Evolutionary conservation across 768 basidiomycete species (phyloP), one percentile per base, ranked within the genome.

Genomic region (Lactarius hatsudake): DNA sequence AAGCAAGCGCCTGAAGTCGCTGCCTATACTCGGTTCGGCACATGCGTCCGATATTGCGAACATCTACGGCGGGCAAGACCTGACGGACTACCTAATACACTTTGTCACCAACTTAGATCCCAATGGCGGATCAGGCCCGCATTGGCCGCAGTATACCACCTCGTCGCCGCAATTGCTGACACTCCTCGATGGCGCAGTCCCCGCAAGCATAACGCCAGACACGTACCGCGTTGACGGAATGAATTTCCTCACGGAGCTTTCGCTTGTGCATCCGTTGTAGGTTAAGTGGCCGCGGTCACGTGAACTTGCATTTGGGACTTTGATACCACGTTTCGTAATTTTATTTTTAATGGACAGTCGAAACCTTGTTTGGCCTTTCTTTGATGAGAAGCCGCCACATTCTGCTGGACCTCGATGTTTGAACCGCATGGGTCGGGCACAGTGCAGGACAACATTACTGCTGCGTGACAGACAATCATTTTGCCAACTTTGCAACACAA

Each of bases 1-100:
- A 57, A 76, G 69, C 70, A 77, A 77, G 64, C 75, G 76, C 15
- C 72, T 74, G 51, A 76, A 78, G 65, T 62, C 68, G 3, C 71
- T 64, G 2, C 73, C 75, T 0, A 17, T 57, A 3, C 66, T 79
- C 0, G 79, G 79, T 32, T 64, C 72, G 34, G 73, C 63, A 23
- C 62, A 70, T 28, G 51, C n/a, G n/a, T 36, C 68, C 1, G 68
- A 71, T 42, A 59, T 66, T 59, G 38, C 65, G 5, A 63, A 63
- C 51, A 38, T 65, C 8, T 70, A 59, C 48, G 38, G 57, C 13
- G 28, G 28, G 2, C 61, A 59, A 28, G 70, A 71, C n/a, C 65
- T 70, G 59, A 60, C 60, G 6, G 55, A 66, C 60, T 71, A 68
- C 62, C 53, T 73, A 26, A 69, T 75, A 20, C 67, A 72, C 61